A percentile compares a stretch with the other conserved stretches of the same genome.
phyloP scores from a whole-genome alignment of 176 grass and related monocot genomes.

The Ensete glaucum region DNA sequence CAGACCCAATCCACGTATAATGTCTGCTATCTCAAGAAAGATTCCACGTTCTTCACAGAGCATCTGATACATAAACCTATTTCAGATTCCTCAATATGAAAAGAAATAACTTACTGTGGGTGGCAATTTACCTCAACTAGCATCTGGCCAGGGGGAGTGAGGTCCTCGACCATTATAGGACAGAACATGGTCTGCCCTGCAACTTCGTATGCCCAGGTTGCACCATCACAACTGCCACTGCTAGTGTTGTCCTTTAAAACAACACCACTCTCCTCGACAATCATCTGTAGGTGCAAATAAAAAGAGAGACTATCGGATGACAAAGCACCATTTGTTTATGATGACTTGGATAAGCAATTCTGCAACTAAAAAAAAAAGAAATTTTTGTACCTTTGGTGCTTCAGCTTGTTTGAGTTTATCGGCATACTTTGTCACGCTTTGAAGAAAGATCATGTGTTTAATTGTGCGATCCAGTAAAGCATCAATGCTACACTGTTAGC shows the following conservation, averaged over 20 bases:
- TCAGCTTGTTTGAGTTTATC: slow-evolving; percentile 86
- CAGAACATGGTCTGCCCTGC: slow-evolving; percentile 89
- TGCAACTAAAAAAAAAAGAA: not conserved
- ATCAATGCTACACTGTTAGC: slow-evolving; percentile 97
- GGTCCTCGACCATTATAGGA: slow-evolving; percentile 95
- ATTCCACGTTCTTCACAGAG: slow-evolving; percentile 82
- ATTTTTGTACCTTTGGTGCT: slow-evolving; percentile 59
- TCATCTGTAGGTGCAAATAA: slow-evolving; percentile 50
- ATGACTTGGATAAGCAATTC: not conserved
- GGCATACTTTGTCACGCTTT: slow-evolving; percentile 94
- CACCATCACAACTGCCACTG: slow-evolving; percentile 42
- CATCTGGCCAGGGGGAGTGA: slow-evolving; percentile 81
- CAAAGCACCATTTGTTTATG: not conserved
- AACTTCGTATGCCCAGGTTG: slow-evolving; percentile 97
- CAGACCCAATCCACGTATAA: slow-evolving; percentile 75
- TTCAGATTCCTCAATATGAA: not conserved
- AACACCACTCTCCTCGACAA: slow-evolving; percentile 72
- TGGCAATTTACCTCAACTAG: slow-evolving; percentile 75
- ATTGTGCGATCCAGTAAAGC: slow-evolving; percentile 94
- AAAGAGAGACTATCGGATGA: not conserved
- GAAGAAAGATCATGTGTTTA: slow-evolving; percentile 97
- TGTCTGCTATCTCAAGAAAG: slow-evolving; percentile 99
- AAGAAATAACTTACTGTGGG: no score
- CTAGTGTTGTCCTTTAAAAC: slow-evolving; percentile 83
- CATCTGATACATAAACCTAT: slow-evolving; percentile 49